Evolutionary conservation across 2,329 filamentous ascomycete genomes (phyloP), one percentile per base, ranked within the genome.

Genomic region (Aspergillus sojae): DNA sequence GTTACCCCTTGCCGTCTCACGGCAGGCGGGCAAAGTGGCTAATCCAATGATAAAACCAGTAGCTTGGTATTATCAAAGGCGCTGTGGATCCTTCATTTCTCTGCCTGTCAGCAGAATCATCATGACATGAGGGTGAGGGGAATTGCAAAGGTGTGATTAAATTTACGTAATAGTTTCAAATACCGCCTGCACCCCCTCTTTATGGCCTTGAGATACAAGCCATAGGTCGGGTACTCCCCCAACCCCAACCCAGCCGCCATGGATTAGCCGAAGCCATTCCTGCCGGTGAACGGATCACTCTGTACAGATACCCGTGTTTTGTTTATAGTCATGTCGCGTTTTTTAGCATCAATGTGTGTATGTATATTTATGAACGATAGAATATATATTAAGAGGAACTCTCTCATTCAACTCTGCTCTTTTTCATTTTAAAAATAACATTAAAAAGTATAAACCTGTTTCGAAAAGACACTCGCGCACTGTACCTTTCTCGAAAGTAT

Each of bases 341-440:
- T 39, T 19, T 23, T 26, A 55, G 52, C 52, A 55, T 55, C 52
- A 41, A 55, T 55, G 52, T 39, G n/a, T 23, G 12, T 55, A 55
- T 55, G 52, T 55, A 55, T 55, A 55, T 55, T 55, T 55, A 55
- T 39, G 52, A 54, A 54, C 19, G 52, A 55, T 55, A 55, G 52
- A 55, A 55, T 12, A 55, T 55, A 53, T 52, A 32, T 41, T 26
- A 26, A 19, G 32, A 39, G 11, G 48, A 52, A 36, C 19, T 30
- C 57, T 28, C 26, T 19, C 46, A 11, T 6, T 21, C 36, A 54
- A 39, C 30, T 16, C 55, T 32, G 45, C 23, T 6, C 26, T 34
- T 32, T 21, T 32, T 11, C 5, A 34, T n/a, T 52, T 7, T 21
- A 4, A n/a, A n/a, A n/a, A 9, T 34, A n/a, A 5, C 7, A 14